Conservation (phyloP, 2,329 filamentous ascomycete species). For the Zymoseptoria ardabiliae region DNA sequence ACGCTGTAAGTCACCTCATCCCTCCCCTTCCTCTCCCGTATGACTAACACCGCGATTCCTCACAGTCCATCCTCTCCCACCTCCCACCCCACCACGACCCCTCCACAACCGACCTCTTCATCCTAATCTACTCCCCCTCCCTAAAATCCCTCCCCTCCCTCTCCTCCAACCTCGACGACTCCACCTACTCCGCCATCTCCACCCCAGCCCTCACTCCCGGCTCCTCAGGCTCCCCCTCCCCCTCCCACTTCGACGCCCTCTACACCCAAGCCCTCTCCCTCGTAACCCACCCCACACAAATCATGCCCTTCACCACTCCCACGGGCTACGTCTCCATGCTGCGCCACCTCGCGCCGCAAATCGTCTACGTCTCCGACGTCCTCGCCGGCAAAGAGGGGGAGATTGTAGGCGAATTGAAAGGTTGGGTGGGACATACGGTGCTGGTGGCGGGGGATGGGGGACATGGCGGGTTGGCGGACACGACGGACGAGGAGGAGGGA, state of each 20-base stretch:
- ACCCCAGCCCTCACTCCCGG: slow-evolving; percentile 55
- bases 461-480: slow-evolving; percentile 72
- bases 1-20: slow-evolving; percentile 58
- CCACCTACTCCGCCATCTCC: slow-evolving; percentile 82
- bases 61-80: slow-evolving; percentile 69
- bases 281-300: slow-evolving; percentile 77
- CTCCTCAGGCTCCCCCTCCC: slow-evolving; percentile 39
- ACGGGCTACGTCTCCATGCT: slow-evolving; percentile 80
- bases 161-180: slow-evolving; percentile 56
- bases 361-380: slow-evolving; percentile 77
- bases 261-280: slow-evolving; percentile 71
- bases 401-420: slow-evolving; percentile 59
- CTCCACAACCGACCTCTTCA: slow-evolving; percentile 67
- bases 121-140: slow-evolving; percentile 81
- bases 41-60: slow-evolving; percentile 17
- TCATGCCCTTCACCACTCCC: slow-evolving; percentile 80
- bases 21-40: background rate
- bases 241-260: slow-evolving; percentile 62
- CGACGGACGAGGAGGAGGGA: slow-evolving; percentile 58
- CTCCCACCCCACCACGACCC: slow-evolving; percentile 72
- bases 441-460: slow-evolving; percentile 65
- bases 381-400: slow-evolving; percentile 61
- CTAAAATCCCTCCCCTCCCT: slow-evolving; percentile 51
- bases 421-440: slow-evolving; percentile 56
- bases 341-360: slow-evolving; percentile 73